Percentiles rank a stretch among this genome's conserved stretches.
These are phyloP conservation scores for Boletales sp. DNA, from an alignment of 768 basidiomycete species.

Conservation along the genomic window DNA sequence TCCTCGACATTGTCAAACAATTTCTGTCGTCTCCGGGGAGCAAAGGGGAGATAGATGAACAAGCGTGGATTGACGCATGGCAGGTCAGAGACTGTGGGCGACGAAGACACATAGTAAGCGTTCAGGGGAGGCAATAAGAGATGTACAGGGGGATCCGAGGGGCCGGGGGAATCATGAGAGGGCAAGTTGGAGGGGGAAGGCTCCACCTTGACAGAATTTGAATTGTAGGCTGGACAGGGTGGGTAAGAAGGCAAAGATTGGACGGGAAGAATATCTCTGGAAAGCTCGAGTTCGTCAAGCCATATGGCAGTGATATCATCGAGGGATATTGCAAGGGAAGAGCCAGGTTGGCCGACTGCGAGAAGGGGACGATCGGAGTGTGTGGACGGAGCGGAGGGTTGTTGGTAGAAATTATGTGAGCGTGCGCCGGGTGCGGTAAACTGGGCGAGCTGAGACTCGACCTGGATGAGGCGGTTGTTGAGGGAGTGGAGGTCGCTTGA, in stretches of 20 bases:
- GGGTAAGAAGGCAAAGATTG: constrained; percentile 12
- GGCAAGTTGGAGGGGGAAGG: constrained; percentile 28
- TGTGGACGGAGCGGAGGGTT: constrained; percentile 9
- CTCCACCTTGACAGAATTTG: constrained; percentile 34
- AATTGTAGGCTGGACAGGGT: constrained; percentile 14
- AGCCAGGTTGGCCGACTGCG: constrained; percentile 37
- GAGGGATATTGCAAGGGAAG: constrained; percentile 50
- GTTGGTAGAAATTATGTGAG: constrained; percentile 17
- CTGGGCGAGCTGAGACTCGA: constrained; percentile 59
- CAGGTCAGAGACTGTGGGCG: constrained; percentile 19
- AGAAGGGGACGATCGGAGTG: constrained; percentile 31
- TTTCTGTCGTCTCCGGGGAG: constrained; percentile 34
- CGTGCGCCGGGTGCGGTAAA: constrained; percentile 34
- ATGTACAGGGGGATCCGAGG: constrained; percentile 20
- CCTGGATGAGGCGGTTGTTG: constrained; percentile 71
- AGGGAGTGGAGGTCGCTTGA: constrained; percentile 75
- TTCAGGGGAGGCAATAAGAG: constrained; percentile 17
- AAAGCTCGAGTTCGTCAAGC: constrained; percentile 51
- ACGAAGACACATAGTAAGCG: constrained; percentile 19
- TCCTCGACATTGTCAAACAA: constrained; percentile 39
- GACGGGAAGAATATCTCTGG: constrained; percentile 22
- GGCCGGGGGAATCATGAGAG: constrained; percentile 8
- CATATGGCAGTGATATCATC: constrained; percentile 60
- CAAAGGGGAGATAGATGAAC: constrained; percentile 38
- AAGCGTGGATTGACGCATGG: constrained; percentile 38